Evolutionary conservation across 148 eudicot species (phyloP), one percentile per base, ranked within the genome.

Genomic region (Beta vulgaris): DNA sequence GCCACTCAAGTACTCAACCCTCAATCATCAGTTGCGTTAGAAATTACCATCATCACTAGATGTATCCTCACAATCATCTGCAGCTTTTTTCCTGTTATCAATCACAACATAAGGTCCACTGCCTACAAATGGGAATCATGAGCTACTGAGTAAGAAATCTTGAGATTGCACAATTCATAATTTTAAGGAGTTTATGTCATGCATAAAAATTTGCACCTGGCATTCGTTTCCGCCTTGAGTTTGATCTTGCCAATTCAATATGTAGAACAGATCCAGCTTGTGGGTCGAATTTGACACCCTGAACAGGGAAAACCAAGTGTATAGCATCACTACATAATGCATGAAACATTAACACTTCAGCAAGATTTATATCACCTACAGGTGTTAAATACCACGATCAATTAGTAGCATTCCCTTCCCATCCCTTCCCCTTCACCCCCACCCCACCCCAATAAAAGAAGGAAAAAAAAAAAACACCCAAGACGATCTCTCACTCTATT

Each of bases 221-320:
- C 62, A 80, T 91, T 35, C 74, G 79, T 73, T 82, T 90, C 64
- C 97, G 81, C 79, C 91, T 89, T 18, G 98, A 93, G 77, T 93
- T 93, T 62, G 97, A 85, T 82, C 97, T 93, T 69, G 98, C 98
- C 62, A 91, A 77, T 80, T 93, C 98, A 77, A 93, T 82, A 78
- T 91, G 93, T 78, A 93, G 84, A 69, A 72, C 77, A 48, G 88
- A 83, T 34, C 95, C 93, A 85, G 89, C 75, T 80, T 91, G 86
- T 63, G 97, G 98, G 74, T 93, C 98, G 86, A 91, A 93, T 75
- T 79, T 84, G 35, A 88, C 87, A 78, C 98, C 98, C 98, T 93
- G 85, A 73, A 85, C 77, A 81, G 7, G 43, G 51, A 3, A 13
- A 55, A 66, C 19, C 34, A 43, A 68, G 34, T 16, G 5, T n/a